Evolutionary conservation across 306 rosid species (phyloP).

Genomic region (Arachis stenosperma): DNA sequence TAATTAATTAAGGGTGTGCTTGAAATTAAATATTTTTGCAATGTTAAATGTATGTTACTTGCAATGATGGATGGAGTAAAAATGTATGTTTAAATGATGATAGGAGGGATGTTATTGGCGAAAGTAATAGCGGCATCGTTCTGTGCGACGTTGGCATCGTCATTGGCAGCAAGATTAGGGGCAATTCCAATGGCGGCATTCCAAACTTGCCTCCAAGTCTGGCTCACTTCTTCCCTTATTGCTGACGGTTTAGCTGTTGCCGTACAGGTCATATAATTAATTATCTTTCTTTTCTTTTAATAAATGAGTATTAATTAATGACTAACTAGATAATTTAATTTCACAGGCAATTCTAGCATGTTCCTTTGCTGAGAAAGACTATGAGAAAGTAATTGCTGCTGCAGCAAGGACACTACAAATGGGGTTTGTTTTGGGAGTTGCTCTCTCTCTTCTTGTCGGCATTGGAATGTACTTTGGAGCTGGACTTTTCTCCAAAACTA

Average conservation of each 20-base stretch:
- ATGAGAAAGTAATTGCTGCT: slow-evolving; percentile 58
- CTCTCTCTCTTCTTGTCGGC: slow-evolving; percentile 73
- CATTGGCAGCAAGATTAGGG: slow-evolving; percentile 85
- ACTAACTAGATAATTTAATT: too few species aligned
- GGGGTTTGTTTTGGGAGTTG: slow-evolving; percentile 80
- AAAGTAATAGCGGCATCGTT: slow-evolving; percentile 94
- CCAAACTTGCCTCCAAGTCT: slow-evolving; percentile 88
- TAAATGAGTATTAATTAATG: too few species aligned
- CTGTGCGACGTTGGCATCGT: slow-evolving; percentile 89
- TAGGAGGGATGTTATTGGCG: slow-evolving; percentile 71
- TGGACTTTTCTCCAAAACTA: slow-evolving; percentile 67
- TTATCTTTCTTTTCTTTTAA: too few species aligned
- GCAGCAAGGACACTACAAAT: slow-evolving; percentile 76
- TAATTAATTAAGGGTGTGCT: too few species aligned
- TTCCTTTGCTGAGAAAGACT: slow-evolving; percentile 86
- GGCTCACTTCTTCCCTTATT: slow-evolving; percentile 92
- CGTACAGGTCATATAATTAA: slow-evolving; percentile 54
- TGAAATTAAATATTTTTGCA: too few species aligned
- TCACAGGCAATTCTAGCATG: slow-evolving; percentile 84
- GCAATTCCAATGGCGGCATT: slow-evolving; percentile 93
- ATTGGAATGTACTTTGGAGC: slow-evolving; percentile 81
- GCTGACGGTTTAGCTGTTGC: slow-evolving; percentile 95
- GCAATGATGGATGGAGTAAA: too few species aligned
- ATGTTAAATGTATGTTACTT: too few species aligned
- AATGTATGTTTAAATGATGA: neutral